A percentile compares a stretch with the other conserved stretches of the same genome.
Conservation (phyloP, 495 filamentous ascomycete genomes). For the Talaromyces thailandensis region DNA sequence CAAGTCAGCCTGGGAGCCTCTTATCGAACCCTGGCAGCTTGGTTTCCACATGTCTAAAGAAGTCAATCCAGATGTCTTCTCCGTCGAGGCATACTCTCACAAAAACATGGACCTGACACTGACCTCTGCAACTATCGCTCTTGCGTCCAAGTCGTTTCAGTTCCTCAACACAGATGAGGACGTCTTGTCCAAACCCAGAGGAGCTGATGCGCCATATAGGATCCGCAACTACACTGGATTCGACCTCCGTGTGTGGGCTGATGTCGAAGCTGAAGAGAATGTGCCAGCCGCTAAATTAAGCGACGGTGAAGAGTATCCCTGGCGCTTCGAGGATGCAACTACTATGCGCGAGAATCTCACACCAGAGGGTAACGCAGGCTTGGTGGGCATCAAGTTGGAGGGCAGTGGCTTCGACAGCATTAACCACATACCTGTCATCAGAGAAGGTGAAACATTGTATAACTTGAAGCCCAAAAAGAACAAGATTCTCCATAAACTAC, state of each 20-base stretch:
- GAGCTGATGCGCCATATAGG: conserved; percentile 82
- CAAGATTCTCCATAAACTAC: conserved; percentile 72
- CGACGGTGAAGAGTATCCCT: conserved; percentile 87
- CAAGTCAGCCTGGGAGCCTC: conserved; percentile 94
- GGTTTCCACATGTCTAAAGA: conserved; percentile 84
- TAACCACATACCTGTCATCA: conserved; percentile 76
- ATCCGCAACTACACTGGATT: conserved; percentile 96
- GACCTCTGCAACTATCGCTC: conserved; percentile 87
- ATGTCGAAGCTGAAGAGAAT: conserved; percentile 50
- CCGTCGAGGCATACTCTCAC: conserved; percentile 77
- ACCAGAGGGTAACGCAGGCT: conserved; percentile 66
- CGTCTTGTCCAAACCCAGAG: conserved; percentile 86
- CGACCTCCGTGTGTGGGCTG: conserved; percentile 73
- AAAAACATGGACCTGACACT: conserved; percentile 86
- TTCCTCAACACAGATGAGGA: conserved; percentile 88
- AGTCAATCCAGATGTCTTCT: conserved; percentile 61
- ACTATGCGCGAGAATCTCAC: conserved; percentile 87
- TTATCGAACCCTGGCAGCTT: conserved; percentile 93
- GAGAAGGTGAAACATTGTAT: conserved; percentile 90
- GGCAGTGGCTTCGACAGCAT: conserved; percentile 89
- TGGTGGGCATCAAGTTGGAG: conserved; percentile 77
- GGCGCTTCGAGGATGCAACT: conserved; percentile 93
- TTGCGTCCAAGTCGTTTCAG: conserved; percentile 84
- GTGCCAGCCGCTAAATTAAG: conserved; percentile 66
- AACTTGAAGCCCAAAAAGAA: conserved; percentile 77